Evolutionary conservation across 495 filamentous ascomycete genomes (phyloP).

Genomic region (Penicillium manginii): DNA sequence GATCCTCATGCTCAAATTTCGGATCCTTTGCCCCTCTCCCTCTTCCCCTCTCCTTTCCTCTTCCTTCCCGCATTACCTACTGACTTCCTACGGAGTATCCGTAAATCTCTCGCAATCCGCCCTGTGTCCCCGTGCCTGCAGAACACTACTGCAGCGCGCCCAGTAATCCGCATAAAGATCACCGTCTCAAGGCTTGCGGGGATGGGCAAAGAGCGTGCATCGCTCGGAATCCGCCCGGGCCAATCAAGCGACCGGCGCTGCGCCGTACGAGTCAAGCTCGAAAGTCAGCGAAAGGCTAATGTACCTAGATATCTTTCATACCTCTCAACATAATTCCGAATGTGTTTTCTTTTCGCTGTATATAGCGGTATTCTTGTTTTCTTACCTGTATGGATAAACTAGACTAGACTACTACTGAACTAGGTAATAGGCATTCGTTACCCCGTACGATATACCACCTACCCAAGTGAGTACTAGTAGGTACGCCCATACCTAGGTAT

Average conservation of each 20-base stretch:
- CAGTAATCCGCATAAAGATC: constrained; percentile 15
- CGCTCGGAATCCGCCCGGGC: neutral
- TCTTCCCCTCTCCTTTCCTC: neutral
- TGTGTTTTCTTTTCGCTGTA: too few relatives aligned
- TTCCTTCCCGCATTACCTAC: neutral
- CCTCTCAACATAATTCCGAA: too few relatives aligned
- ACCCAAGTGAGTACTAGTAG: too few relatives aligned
- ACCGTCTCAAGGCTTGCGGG: constrained; percentile 16
- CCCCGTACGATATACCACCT: too few relatives aligned
- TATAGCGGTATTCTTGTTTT: too few relatives aligned
- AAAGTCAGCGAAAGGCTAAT: too few relatives aligned
- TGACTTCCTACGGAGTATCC: too few relatives aligned
- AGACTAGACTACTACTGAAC: too few relatives aligned
- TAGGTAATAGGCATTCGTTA: too few relatives aligned
- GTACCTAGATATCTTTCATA: too few relatives aligned
- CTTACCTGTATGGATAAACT: too few relatives aligned
- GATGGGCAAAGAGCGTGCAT: constrained; percentile 1
- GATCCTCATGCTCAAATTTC: neutral
- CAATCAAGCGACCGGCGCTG: constrained; percentile 1
- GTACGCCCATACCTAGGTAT: too few relatives aligned
- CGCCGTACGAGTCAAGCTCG: neutral
- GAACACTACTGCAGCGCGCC: neutral
- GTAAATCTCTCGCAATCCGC: neutral
- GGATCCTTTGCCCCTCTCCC: neutral
- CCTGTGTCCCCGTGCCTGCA: neutral